Base-by-base conservation (phyloP, 202 grass and related monocot genomes). In the Setaria viridis region DNA sequence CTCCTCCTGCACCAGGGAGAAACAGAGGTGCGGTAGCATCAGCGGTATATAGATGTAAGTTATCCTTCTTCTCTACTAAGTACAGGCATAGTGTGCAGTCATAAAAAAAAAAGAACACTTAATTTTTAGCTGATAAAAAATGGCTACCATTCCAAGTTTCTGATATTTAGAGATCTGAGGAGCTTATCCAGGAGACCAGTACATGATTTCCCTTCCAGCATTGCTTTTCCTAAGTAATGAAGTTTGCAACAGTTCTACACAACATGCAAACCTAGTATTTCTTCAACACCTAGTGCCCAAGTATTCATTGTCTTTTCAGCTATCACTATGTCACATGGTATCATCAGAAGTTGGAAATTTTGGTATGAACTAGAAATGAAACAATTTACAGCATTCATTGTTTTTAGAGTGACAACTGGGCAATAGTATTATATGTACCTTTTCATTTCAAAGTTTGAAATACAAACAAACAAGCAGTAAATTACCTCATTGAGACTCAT, bases 401-500 rank as follows among this genome's bases (percentile, higher is more conserved):
- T 70, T 21, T 84, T 76, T 35, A 7, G 20, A 86, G 56, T 72
- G 10, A 62, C 42, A 56, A 37, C 17, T n/a, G 29, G 32, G 10
- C 48, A 21, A 35, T 9, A 46, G 9, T 43, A 43, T 67, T 72
- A 16, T 37, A 5, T 25, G 83, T 41, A 41, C 2, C 62, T 73
- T 64, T 63, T 68, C 15, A 48, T 77, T 57, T 48, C 17, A 45
- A 19, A 67, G 49, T 33, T 19, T 65, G 3, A 74, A 45, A 25
- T 25, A 81, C 33, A 72, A 67, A 66, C 19, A 57, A 72, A 63
- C 12, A 56, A 82, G 37, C 7, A 85, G 34, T 15, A 75, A 79
- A 69, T 66, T 95, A 95, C 95, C 95, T 98, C 95, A 80, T 91
- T 92, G 17, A 95, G 47, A 54, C 88, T 89, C 78, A 95, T 32